Evolutionary conservation across 2,329 filamentous ascomycete species (phyloP).

Genomic region (Dactylellina drechsleri): DNA sequence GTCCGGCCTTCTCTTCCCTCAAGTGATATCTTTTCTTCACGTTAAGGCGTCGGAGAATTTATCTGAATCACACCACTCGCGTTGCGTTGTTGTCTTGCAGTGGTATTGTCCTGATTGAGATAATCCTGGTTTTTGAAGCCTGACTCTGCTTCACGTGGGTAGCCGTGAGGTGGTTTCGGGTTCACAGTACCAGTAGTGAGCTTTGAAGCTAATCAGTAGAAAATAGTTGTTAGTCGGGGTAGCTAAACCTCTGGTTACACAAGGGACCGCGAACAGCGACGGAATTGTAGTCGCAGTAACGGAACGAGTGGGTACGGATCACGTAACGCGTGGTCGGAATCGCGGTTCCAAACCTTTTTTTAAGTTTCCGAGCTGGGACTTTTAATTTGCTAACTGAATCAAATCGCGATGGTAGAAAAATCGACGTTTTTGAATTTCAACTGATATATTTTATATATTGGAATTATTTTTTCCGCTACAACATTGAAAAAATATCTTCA

Average conservation of each 20-base stretch:
- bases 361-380: not conserved
- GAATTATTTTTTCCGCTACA: too few relatives aligned
- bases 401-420: not conserved
- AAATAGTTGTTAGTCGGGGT: conserved; percentile 6
- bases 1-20: conserved; percentile 26
- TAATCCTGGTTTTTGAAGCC: conserved; percentile 9
- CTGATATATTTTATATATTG: too few relatives aligned
- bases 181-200: too few relatives aligned
- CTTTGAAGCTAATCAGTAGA: conserved; percentile 2
- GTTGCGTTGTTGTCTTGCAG: conserved; percentile 41
- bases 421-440: not conserved
- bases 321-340: not conserved
- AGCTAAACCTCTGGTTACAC: conserved; percentile 24
- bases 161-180: not conserved
- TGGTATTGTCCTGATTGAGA: conserved; percentile 35
- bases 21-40: conserved; percentile 21
- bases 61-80: conserved; percentile 34
- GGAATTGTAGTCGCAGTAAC: conserved; percentile 11
- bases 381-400: not conserved
- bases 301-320: conserved; percentile 17
- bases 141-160: conserved; percentile 7
- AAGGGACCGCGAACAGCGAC: conserved; percentile 8
- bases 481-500: too few relatives aligned
- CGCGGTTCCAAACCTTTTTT: conserved; percentile 7
- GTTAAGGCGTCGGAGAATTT: conserved; percentile 33